Conservation (phyloP, 2,329 filamentous ascomycete species). For the Didymella pomorum region DNA sequence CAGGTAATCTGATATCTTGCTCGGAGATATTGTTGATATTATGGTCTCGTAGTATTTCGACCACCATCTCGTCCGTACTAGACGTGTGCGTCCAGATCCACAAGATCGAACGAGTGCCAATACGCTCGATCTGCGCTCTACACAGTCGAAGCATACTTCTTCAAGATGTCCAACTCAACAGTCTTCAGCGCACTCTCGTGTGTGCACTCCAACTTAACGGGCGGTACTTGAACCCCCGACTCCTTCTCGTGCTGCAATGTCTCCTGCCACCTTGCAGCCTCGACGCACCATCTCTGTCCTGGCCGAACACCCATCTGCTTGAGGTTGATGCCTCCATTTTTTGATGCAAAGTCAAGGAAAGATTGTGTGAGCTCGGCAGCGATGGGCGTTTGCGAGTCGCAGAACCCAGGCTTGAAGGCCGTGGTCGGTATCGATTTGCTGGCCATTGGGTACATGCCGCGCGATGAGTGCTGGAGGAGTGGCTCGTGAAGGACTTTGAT, state of each 20-base stretch:
- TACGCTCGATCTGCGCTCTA: neutral
- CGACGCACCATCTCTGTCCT: conserved; percentile 25
- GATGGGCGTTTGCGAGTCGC: conserved; percentile 22
- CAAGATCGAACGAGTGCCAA: neutral
- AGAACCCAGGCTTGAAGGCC: conserved; percentile 24
- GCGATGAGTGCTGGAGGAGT: conserved; percentile 25
- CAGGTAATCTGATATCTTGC: too few species aligned
- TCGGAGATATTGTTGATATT: too few species aligned
- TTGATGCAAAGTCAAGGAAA: conserved; percentile 23
- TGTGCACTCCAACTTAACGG: conserved; percentile 22
- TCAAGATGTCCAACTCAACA: conserved; percentile 20
- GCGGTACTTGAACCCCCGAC: conserved; percentile 16
- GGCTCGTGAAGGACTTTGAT: conserved; percentile 24
- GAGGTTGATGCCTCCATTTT: conserved; percentile 21
- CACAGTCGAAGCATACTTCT: conserved; percentile 14
- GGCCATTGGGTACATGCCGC: conserved; percentile 25
- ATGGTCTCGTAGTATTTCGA: too few species aligned
- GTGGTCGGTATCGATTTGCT: conserved; percentile 20
- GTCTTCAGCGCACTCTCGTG: conserved; percentile 21
- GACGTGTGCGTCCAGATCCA: neutral
- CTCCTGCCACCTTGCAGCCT: conserved; percentile 21
- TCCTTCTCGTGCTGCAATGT: conserved; percentile 18
- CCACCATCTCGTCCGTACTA: too few species aligned
- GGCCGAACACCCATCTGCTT: conserved; percentile 24
- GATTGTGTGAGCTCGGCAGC: conserved; percentile 23